phyloP scores from a whole-genome alignment of 2,329 filamentous ascomycete genomes.

The Botrytis byssoidea region DNA sequence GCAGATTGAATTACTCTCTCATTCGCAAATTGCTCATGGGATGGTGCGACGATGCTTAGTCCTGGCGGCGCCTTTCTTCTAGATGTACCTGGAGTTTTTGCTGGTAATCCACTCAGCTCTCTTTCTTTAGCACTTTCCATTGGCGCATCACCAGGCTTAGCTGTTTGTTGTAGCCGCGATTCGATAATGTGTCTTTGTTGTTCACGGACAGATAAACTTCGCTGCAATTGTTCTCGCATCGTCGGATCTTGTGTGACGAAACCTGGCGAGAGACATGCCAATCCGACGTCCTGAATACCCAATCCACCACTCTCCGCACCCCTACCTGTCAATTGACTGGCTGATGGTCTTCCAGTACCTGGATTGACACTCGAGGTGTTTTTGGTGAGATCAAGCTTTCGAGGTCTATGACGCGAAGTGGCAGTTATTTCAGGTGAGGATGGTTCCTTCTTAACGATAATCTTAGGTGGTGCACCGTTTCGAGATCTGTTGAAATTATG shows the following conservation, averaged over 20 bases:
- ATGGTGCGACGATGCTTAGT: slow-evolving; percentile 90
- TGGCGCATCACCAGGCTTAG: slow-evolving; percentile 71
- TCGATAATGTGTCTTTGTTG: slow-evolving; percentile 96
- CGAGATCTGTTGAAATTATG: slow-evolving; percentile 47
- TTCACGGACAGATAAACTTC: slow-evolving; percentile 89
- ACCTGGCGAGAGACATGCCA: slow-evolving; percentile 91
- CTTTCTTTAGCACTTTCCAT: slow-evolving; percentile 55
- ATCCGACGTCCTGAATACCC: slow-evolving; percentile 86
- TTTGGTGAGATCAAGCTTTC: slow-evolving; percentile 75
- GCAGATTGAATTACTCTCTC: slow-evolving; percentile 97
- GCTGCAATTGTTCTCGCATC: slow-evolving; percentile 92
- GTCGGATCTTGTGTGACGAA: slow-evolving; percentile 96
- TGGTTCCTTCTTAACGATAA: slow-evolving; percentile 93
- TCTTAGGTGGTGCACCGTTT: slow-evolving; percentile 64
- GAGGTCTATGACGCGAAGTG: slow-evolving; percentile 67
- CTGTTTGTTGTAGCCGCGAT: slow-evolving; percentile 81
- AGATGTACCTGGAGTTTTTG: slow-evolving; percentile 71
- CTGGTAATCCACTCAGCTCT: slow-evolving; percentile 44
- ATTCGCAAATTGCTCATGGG: slow-evolving; percentile 85
- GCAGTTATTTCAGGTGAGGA: slow-evolving; percentile 80
- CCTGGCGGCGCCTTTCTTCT: slow-evolving; percentile 82
- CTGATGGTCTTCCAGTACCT: slow-evolving; percentile 66
- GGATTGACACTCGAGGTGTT: slow-evolving; percentile 51
- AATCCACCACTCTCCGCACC: slow-evolving; percentile 61
- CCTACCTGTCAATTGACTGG: slow-evolving; percentile 67